A percentile compares a stretch with the other conserved stretches of the same genome.
phyloP scores from a whole-genome alignment of 192 early-diverging fungal genomes.

The Haplosporangium gracile region DNA sequence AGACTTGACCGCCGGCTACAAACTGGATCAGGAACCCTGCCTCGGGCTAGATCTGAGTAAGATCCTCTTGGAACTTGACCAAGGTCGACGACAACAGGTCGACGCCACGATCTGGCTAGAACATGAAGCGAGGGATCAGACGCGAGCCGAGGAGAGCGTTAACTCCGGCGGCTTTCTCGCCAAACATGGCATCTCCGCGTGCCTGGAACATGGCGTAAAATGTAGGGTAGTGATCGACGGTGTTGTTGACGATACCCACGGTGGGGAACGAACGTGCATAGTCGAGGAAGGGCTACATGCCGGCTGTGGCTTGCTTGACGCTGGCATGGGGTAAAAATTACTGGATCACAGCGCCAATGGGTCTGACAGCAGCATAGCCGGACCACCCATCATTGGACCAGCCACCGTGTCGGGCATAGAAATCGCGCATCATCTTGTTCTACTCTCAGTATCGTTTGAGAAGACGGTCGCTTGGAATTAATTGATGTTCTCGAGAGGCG shows the following conservation, averaged over 20 bases:
- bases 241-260: slow-evolving; percentile 2
- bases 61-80: slow-evolving; percentile 21
- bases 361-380: slow-evolving; percentile 8
- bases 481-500: slow-evolving; percentile 18
- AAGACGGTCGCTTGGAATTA: background rate
- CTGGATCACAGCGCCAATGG: background rate
- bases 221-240: background rate
- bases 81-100: slow-evolving; percentile 12
- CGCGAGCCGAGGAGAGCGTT: slow-evolving; percentile 49
- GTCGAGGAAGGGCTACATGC: slow-evolving; percentile 9
- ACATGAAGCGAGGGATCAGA: slow-evolving; percentile 44
- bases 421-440: slow-evolving; percentile 6
- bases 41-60: background rate
- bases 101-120: slow-evolving; percentile 23
- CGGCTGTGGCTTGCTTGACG: background rate
- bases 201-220: slow-evolving; percentile 23
- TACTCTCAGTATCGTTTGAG: slow-evolving; percentile 4
- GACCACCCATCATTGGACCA: slow-evolving; percentile 42
- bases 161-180: slow-evolving; percentile 16
- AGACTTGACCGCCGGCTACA: slow-evolving; percentile 36
- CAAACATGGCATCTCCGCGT: background rate
- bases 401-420: slow-evolving; percentile 10
- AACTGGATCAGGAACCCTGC: slow-evolving; percentile 27
- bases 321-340: slow-evolving; percentile 20
- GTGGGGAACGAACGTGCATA: background rate